These are phyloP conservation scores for Cercophora sp. DNA, from an alignment of 495 filamentous ascomycete genomes.

Conservation along the genomic window DNA sequence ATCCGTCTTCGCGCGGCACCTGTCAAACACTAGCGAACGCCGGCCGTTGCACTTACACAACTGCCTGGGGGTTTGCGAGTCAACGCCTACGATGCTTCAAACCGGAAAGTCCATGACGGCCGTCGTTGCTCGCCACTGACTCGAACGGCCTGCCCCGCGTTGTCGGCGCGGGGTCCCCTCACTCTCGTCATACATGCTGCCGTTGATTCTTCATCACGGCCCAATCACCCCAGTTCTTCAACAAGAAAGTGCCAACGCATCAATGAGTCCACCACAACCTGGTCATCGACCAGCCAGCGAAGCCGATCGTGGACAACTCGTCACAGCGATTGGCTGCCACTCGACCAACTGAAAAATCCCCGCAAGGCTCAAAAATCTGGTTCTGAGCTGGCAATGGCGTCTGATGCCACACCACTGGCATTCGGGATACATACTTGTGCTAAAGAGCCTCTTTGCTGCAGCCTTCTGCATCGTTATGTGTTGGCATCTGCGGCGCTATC, in stretches of 20 bases:
- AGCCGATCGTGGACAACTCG: conserved; percentile 5
- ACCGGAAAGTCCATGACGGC: too few relatives aligned
- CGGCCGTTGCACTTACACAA: neutral
- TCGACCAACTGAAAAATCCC: conserved; percentile 11
- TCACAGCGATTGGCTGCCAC: conserved; percentile 11
- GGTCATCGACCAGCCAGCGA: conserved; percentile 1
- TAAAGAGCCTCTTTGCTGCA: neutral
- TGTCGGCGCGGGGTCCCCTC: neutral
- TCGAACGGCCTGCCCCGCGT: neutral
- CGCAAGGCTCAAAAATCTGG: neutral
- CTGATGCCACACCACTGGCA: neutral
- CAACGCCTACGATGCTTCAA: neutral
- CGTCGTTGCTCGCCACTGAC: neutral
- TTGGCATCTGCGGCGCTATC: conserved; percentile 13
- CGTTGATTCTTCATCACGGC: too few relatives aligned
- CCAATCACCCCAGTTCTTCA: conserved; percentile 3
- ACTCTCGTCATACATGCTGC: neutral
- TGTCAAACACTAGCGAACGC: conserved; percentile 7
- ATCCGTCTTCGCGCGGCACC: too few relatives aligned
- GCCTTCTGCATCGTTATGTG: conserved; percentile 5
- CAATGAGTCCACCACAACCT: conserved; percentile 11
- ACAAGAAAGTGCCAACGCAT: conserved; percentile 21
- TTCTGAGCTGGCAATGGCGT: conserved; percentile 14
- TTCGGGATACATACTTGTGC: neutral
- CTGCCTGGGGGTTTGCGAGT: neutral